phyloP scores from a whole-genome alignment of 257 asterid genomes.

The Paulownia fortunei region DNA sequence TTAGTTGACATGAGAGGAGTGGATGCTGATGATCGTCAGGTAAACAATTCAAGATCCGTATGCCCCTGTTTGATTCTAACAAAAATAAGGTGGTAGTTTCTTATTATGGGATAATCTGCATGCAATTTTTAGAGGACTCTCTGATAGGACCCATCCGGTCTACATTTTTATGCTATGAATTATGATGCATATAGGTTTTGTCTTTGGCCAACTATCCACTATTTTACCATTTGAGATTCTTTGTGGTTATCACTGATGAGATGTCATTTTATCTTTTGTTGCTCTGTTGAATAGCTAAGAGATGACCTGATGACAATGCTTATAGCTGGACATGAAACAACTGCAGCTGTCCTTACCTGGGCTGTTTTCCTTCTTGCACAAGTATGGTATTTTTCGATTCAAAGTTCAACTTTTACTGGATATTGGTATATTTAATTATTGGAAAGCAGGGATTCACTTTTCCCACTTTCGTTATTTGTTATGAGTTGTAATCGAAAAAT shows the following conservation, averaged over 20 bases:
- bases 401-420: constrained; percentile 1
- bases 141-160: not conserved
- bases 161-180: not conserved
- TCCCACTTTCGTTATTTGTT: constrained; percentile 8
- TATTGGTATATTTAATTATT: not conserved
- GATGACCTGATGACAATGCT: constrained; percentile 99
- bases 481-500: constrained; percentile 9
- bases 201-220: not conserved
- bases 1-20: constrained; percentile 98
- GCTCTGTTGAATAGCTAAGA: constrained; percentile 67
- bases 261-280: constrained; percentile 19
- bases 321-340: constrained; percentile 98
- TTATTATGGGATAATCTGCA: not conserved
- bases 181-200: not conserved
- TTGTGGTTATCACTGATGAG: not conserved
- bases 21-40: constrained; percentile 98
- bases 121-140: not conserved
- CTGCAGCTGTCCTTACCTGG: constrained; percentile 99
- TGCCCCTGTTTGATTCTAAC: constrained; percentile 6
- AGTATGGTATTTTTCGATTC: constrained; percentile 46
- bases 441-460: not conserved
- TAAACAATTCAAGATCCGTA: constrained; percentile 40
- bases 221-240: constrained; percentile 5
- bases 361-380: constrained; percentile 91
- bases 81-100: constrained; percentile 4